These are phyloP conservation scores for Cladosporium sp. DNA, from an alignment of 2,329 filamentous ascomycete genomes.

Conservation along the genomic window DNA sequence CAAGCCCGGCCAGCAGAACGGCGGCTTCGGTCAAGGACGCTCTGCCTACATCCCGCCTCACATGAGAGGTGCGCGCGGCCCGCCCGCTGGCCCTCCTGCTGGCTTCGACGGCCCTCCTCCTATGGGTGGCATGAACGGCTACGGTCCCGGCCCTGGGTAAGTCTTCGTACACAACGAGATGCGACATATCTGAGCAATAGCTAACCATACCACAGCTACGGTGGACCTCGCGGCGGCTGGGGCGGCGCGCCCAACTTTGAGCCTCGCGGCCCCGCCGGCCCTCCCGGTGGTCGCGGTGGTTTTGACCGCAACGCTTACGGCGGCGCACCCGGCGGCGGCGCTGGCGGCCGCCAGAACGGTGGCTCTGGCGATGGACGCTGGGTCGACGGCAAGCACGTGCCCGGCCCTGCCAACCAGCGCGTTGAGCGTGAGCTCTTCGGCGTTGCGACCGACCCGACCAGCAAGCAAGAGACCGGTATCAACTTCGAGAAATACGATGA, in stretches of 20 bases:
- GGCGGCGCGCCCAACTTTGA: conserved; percentile 51
- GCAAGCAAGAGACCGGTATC: conserved; percentile 96
- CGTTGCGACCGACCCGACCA: conserved; percentile 70
- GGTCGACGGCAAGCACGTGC: conserved; percentile 93
- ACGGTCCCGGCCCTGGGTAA: conserved; percentile 46
- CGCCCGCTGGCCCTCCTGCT: conserved; percentile 44
- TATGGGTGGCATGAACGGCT: conserved; percentile 52
- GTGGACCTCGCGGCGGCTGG: conserved; percentile 41
- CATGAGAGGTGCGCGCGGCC: conserved; percentile 52
- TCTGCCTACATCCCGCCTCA: conserved; percentile 82
- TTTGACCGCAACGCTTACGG: conserved; percentile 62
- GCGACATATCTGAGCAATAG: conserved; percentile 19
- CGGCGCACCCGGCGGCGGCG: conserved; percentile 42
- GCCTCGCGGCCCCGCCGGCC: conserved; percentile 33
- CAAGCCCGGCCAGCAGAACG: conserved; percentile 32
- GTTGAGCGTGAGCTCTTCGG: conserved; percentile 95
- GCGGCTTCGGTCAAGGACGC: conserved; percentile 44
- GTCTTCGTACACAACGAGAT: conserved; percentile 4
- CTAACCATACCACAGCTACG: conserved; percentile 37
- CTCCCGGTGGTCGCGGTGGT: conserved; percentile 8
- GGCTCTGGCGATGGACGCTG: conserved; percentile 94
- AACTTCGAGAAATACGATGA: conserved; percentile 99
- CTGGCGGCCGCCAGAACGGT: conserved; percentile 53
- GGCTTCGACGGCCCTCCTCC: conserved; percentile 47
- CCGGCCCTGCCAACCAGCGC: conserved; percentile 80